Evolutionary conservation across 2,329 filamentous ascomycete species (phyloP).

Genomic region (Teratosphaeria nubilosa): DNA sequence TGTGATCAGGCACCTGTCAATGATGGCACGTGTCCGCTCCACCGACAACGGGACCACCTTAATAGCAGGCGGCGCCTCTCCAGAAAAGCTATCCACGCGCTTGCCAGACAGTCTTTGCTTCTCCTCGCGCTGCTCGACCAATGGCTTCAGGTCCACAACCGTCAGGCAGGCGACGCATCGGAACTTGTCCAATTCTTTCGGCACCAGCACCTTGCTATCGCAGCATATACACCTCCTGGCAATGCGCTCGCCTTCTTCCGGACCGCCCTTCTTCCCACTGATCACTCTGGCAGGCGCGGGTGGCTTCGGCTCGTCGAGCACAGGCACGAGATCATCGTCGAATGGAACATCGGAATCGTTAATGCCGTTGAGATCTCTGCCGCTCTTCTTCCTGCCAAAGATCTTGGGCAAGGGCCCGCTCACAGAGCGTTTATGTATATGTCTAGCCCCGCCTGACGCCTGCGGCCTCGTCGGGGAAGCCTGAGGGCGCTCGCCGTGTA

Average conservation of each 20-base stretch:
- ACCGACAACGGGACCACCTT: conserved; percentile 43
- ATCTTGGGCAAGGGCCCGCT: conserved; percentile 72
- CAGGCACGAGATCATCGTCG: conserved; percentile 36
- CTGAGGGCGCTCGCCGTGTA: conserved; percentile 12
- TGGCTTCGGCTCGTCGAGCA: conserved; percentile 26
- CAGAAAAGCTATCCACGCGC: conserved; percentile 6
- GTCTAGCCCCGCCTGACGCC: conserved; percentile 10
- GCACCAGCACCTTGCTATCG: conserved; percentile 70
- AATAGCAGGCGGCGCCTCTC: conserved; percentile 3
- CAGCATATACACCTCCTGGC: conserved; percentile 79
- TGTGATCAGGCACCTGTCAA: conserved; percentile 43
- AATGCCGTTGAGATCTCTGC: conserved; percentile 29
- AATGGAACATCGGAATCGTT: conserved; percentile 25
- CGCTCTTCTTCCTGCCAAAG: conserved; percentile 48
- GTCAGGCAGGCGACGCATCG: conserved; percentile 76
- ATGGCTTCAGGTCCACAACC: conserved; percentile 60
- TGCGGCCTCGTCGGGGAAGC: conserved; percentile 12
- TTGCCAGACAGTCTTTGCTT: background rate
- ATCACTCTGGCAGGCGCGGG: conserved; percentile 14
- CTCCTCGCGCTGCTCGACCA: conserved; percentile 11
- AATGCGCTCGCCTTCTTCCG: conserved; percentile 49
- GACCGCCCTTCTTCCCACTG: conserved; percentile 19
- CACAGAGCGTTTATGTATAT: conserved; percentile 48
- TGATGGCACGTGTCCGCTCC: conserved; percentile 49
- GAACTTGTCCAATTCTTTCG: conserved; percentile 60